Conservation (phyloP, 208 protist genomes). For the Leishmania braziliensis region DNA sequence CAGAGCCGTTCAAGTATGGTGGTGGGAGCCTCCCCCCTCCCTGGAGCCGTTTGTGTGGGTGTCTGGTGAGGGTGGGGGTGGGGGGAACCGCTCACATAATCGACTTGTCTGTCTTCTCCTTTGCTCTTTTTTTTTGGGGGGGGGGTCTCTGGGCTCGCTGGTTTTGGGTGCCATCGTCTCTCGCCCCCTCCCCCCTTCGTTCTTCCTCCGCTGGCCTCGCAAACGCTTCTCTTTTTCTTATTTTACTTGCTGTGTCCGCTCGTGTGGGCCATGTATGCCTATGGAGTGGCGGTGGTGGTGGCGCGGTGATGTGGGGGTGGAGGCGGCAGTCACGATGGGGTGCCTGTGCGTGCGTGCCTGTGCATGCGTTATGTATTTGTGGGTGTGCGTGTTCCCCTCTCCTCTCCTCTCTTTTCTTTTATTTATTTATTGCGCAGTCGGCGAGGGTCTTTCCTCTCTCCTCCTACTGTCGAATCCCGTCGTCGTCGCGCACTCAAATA, state of each 20-base stretch:
- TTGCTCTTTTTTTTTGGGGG: background rate
- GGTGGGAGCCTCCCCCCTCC: background rate
- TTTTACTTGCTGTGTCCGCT: background rate
- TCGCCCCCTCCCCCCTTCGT: no score
- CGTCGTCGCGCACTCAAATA: background rate
- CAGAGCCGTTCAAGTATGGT: background rate
- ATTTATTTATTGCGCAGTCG: background rate
- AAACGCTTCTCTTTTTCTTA: background rate
- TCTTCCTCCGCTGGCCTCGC: background rate
- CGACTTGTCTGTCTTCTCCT: background rate
- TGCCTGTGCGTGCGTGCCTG: slow-evolving; percentile 13
- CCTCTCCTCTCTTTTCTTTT: background rate
- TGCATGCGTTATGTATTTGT: background rate
- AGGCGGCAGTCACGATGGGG: background rate
- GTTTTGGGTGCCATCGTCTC: no score
- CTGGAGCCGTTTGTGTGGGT: background rate
- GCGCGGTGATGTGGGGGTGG: background rate
- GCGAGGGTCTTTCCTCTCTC: background rate
- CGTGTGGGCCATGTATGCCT: background rate
- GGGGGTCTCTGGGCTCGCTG: background rate
- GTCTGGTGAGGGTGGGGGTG: background rate
- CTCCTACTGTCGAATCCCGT: background rate
- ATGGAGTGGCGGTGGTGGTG: background rate
- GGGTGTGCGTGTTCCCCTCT: background rate
- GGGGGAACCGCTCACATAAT: background rate